Conservation (phyloP, 192 early-diverging fungal species). For the Entomortierella lignicola region DNA sequence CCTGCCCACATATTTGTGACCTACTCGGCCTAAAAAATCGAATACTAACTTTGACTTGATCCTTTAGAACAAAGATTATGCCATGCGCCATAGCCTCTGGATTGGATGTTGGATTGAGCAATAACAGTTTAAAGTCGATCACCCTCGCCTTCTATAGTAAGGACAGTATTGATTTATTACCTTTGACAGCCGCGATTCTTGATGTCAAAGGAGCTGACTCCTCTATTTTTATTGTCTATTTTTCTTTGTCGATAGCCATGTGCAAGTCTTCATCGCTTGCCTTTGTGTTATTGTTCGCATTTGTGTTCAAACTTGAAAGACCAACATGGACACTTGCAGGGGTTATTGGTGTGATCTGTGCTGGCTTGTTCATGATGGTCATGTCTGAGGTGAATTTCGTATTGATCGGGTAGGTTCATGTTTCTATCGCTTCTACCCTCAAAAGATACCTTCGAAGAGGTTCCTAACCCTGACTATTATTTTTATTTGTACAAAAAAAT, state of each 20-base stretch:
- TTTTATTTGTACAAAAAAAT: neutral
- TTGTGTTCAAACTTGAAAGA: constrained; percentile 87
- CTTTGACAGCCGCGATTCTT: no score
- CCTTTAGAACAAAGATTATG: constrained; percentile 71
- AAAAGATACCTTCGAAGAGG: neutral
- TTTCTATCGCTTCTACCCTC: neutral
- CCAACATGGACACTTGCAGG: constrained; percentile 76
- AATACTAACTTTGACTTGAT: neutral
- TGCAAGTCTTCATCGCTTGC: constrained; percentile 82
- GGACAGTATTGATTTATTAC: neutral
- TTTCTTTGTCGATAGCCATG: constrained; percentile 64
- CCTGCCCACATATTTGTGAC: neutral
- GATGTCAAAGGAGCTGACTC: no score
- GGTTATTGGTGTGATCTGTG: constrained; percentile 82
- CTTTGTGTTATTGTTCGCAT: constrained; percentile 89
- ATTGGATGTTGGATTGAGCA: constrained; percentile 92
- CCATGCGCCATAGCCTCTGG: constrained; percentile 91
- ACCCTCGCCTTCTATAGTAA: constrained; percentile 92
- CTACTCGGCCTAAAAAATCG: neutral
- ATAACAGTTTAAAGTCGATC: constrained; percentile 87
- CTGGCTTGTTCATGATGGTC: constrained; percentile 91
- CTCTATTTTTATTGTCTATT: constrained; percentile 6
- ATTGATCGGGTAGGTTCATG: constrained; percentile 66
- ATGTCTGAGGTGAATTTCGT: constrained; percentile 85
- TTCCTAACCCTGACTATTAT: no score